Conservation (phyloP, 352 stramenopile genomes). For the Pythium dissimile region DNA sequence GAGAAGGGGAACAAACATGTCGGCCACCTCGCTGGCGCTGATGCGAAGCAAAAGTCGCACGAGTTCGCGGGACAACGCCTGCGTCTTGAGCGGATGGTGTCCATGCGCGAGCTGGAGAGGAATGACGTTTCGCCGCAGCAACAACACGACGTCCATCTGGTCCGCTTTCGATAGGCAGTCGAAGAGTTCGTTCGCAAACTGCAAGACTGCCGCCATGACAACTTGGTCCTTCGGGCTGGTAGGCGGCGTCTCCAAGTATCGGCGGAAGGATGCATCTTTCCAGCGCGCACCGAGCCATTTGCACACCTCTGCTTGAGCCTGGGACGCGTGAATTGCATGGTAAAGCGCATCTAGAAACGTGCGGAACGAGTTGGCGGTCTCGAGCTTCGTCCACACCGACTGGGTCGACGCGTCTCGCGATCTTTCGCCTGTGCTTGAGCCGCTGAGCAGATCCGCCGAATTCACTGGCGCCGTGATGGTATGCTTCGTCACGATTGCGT, state of each 20-base stretch:
- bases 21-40: conserved; percentile 34
- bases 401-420: neutral
- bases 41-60: conserved; percentile 46
- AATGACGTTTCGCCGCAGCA: conserved; percentile 50
- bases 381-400: neutral
- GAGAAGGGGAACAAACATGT: conserved; percentile 59
- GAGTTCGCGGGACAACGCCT: conserved; percentile 32
- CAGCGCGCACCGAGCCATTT: conserved; percentile 30
- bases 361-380: conserved; percentile 41
- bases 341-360: conserved; percentile 68
- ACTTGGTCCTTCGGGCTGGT: conserved; percentile 43
- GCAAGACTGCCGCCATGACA: conserved; percentile 41
- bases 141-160: conserved; percentile 44
- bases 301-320: conserved; percentile 21
- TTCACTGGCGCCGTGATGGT: too few relatives aligned
- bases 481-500: too few relatives aligned
- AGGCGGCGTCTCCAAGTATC: conserved; percentile 11
- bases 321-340: conserved; percentile 38
- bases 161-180: conserved; percentile 28
- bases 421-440: neutral
- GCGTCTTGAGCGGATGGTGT: conserved; percentile 7
- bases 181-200: conserved; percentile 33
- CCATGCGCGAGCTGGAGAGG: conserved; percentile 26
- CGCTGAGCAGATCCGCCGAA: too few relatives aligned
- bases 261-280: conserved; percentile 25